A percentile compares a stretch with the other conserved stretches of the same genome.
These are phyloP conservation scores for Amoeboradix gromovi DNA, from an alignment of 371 early-diverging fungal species.

Conservation along the genomic window DNA sequence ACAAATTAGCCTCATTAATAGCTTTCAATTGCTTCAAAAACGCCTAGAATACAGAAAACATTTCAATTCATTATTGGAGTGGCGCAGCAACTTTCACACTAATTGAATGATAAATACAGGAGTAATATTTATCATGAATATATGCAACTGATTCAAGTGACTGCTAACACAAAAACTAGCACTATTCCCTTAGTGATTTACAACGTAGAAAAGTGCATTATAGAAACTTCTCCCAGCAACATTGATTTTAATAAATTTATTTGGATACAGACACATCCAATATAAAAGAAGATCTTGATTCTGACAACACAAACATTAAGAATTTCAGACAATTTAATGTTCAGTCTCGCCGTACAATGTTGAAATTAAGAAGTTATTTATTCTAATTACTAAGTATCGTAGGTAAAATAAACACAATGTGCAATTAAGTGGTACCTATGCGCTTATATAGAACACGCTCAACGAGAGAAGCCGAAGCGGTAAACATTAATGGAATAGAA, in stretches of 20 bases:
- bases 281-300: too few species aligned
- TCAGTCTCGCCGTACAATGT: neutral
- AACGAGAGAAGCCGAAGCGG: too few species aligned
- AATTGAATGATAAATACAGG: neutral
- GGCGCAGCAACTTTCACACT: neutral
- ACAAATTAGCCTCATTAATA: neutral
- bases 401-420: neutral
- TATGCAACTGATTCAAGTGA: neutral
- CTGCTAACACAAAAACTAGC: neutral
- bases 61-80: neutral
- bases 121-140: neutral
- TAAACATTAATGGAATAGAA: too few species aligned
- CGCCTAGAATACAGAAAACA: neutral
- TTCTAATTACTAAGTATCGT: neutral
- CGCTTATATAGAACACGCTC: too few species aligned
- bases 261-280: neutral
- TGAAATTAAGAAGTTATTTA: neutral
- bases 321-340: neutral
- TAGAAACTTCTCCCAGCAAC: neutral
- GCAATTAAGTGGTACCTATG: too few species aligned
- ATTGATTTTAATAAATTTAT: neutral
- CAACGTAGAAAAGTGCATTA: neutral
- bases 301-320: neutral
- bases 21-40: neutral
- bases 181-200: neutral